Base-by-base conservation (phyloP, 2,329 filamentous ascomycete species). In the Celoporthe dispersa region DNA sequence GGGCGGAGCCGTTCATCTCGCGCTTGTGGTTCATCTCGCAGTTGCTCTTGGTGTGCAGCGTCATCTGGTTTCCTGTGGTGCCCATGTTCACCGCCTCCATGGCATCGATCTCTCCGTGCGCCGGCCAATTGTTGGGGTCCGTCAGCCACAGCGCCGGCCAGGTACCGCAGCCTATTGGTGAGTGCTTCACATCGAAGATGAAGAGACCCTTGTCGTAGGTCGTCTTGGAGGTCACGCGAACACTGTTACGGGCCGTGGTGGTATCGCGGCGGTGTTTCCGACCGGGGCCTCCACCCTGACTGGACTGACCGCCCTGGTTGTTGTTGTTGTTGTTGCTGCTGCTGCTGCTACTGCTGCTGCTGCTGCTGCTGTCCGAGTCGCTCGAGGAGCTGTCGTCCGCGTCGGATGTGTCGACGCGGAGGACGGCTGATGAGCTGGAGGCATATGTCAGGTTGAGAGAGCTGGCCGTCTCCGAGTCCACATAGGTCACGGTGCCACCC, bases 91-190 rank as follows among this genome's bases (percentile, higher is more conserved):
- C 83, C 11, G 87, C 82, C 77, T 90, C 88, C 78, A 91, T 83
- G 33, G 90, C 75, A 76, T 90, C 88, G 71, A 91, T 90, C 77
- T 92, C 90, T 70, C 90, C 90, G 73, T 91, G 83, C 6, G 77
- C 74, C 3, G 90, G 90, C 90, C 90, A 90, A 79, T 89, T 85
- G 73, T 77, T 79, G 0, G 83, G 80, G 76, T 92, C 90, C 0
- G 84, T 83, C 8, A 92, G 81, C 90, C 90, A 92, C 14, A 92
- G 83, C 0, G 90, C 85, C 1, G 88, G 88, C 90, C 88, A 92
- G 31, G 85, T 88, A 3, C 84, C 88, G 75, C 89, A 91, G 57
- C 88, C 89, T 74, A 83, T 87, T 0, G 89, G 90, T 0, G 86
- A 87, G 78, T 91, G 89, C 71, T 85, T 83, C 73, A 91, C 82